Conservation (phyloP, 2,329 filamentous ascomycete genomes). For the Triangularia setosa region DNA sequence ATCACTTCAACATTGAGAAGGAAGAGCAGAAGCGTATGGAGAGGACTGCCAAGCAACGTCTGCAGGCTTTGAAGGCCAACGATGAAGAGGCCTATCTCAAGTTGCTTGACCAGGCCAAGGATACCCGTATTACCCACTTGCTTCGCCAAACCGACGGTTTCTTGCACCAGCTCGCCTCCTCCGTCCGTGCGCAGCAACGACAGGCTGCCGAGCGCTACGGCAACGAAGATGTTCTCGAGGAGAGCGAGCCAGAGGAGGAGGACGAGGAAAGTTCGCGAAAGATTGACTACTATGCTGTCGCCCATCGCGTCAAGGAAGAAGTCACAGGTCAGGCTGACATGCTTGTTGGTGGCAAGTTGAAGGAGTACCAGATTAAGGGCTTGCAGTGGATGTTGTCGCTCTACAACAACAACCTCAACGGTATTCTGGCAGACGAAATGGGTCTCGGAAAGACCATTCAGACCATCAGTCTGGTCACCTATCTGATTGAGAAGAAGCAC, state of each 20-base stretch:
- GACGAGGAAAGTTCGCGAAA: slow-evolving; percentile 68
- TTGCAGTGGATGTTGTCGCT: slow-evolving; percentile 99
- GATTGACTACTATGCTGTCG: slow-evolving; percentile 98
- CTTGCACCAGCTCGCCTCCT: slow-evolving; percentile 89
- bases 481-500: slow-evolving; percentile 92
- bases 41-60: slow-evolving; percentile 97
- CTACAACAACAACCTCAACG: slow-evolving; percentile 99
- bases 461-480: slow-evolving; percentile 95
- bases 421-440: slow-evolving; percentile 98
- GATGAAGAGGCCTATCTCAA: slow-evolving; percentile 99
- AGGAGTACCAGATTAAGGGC: slow-evolving; percentile 98
- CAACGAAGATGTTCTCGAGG: slow-evolving; percentile 58
- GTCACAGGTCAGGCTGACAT: slow-evolving; percentile 78
- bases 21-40: slow-evolving; percentile 99
- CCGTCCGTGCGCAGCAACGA: slow-evolving; percentile 90
- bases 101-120: slow-evolving; percentile 95
- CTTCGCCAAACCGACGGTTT: slow-evolving; percentile 97
- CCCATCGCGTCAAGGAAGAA: slow-evolving; percentile 92
- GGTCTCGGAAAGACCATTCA: slow-evolving; percentile 99
- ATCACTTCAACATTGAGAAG: slow-evolving; percentile 96
- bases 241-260: slow-evolving; percentile 61
- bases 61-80: slow-evolving; percentile 97
- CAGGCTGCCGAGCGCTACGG: slow-evolving; percentile 76
- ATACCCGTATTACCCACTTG: slow-evolving; percentile 97
- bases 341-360: slow-evolving; percentile 85